phyloP scores from a whole-genome alignment of 805 yeast species.

The Zygotorulaspora sp. region DNA sequence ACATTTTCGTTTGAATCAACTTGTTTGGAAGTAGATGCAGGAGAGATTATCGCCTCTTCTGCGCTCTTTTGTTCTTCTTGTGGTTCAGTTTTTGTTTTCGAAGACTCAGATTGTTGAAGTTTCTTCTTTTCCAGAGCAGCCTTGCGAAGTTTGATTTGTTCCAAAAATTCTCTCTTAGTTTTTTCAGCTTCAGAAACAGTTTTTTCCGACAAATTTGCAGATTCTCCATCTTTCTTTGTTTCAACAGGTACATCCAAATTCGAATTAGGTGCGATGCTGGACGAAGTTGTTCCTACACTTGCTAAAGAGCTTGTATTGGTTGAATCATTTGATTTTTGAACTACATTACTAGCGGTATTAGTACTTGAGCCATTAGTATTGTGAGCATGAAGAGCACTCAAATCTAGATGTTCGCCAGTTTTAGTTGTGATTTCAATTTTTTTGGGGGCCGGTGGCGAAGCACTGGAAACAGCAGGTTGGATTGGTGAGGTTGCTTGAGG shows the following conservation, averaged over 20 bases:
- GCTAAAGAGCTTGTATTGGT: constrained; percentile 5
- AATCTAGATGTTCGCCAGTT: constrained; percentile 32
- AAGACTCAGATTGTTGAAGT: constrained; percentile 13
- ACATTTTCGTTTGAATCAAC: too few species aligned
- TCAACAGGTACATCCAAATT: constrained; percentile 1
- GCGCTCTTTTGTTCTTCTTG: too few species aligned
- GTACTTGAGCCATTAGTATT: constrained; percentile 1
- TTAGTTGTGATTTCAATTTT: constrained; percentile 35
- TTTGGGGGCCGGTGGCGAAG: constrained; percentile 19
- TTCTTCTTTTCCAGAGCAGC: constrained; percentile 30
- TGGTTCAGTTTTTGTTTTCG: constrained; percentile 6
- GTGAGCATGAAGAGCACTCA: constrained; percentile 19
- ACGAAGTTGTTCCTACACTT: constrained; percentile 4
- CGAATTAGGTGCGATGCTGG: neutral
- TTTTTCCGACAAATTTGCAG: constrained; percentile 3
- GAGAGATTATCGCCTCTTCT: too few species aligned
- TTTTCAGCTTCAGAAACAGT: constrained; percentile 24
- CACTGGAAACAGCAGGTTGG: constrained; percentile 11
- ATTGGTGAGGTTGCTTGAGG: constrained; percentile 13
- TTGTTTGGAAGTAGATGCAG: too few species aligned
- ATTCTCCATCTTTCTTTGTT: constrained; percentile 8
- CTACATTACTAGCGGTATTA: neutral
- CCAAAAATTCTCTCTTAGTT: constrained; percentile 28
- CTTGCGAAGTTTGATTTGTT: constrained; percentile 30
- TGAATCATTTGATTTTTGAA: constrained; percentile 4